Evolutionary conservation across 139 green algal genomes (phyloP), one percentile per base, ranked within the genome.

Genomic region (Tetradesmus obliquus): DNA sequence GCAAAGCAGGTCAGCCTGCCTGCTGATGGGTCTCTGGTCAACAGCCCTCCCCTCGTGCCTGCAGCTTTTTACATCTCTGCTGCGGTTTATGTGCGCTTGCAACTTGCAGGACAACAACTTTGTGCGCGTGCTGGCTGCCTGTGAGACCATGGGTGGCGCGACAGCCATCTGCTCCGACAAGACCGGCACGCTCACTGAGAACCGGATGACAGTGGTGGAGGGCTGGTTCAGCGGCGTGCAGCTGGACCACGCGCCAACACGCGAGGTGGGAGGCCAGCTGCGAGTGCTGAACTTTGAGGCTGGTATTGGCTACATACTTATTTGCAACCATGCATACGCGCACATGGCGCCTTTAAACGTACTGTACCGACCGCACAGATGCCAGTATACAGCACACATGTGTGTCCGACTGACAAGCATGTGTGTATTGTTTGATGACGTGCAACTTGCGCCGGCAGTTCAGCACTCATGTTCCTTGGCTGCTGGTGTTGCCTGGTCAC

Each of bases 161-260:
- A 99, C 98, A 17, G 96, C 97, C 92, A 99, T 99, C 92, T 99
- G 98, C 96, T 69, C n/a, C 7, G 98, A 99, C 95, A 99, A 99
- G 95, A 99, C 96, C 1, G 93, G 90, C 57, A 92, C 79, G 9
- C 82, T 93, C 9, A 99, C 98, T 1, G 96, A 99, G 92, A 99
- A 99, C 94, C 95, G 97, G 89, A 99, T 99, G 98, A 99, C 98
- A 1, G 98, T 99, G 55, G 96, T 98, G 22, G 95, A 97, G 89
- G 97, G 96, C 24, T 99, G 97, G 97, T 97, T 99, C 83, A 90
- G 90, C 9, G 97, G 96, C n/a, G 94, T 92, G 17, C 92, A 95
- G 79, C 87, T 92, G 22, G 91, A 95, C 72, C 72, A 93, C 66
- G 91, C 86, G 82, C 93, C 94, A 7, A 91, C 57, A 79, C 57